Evolutionary conservation across 2,329 filamentous ascomycete genomes (phyloP).

Genomic region (Trichoderma lentiforme): DNA sequence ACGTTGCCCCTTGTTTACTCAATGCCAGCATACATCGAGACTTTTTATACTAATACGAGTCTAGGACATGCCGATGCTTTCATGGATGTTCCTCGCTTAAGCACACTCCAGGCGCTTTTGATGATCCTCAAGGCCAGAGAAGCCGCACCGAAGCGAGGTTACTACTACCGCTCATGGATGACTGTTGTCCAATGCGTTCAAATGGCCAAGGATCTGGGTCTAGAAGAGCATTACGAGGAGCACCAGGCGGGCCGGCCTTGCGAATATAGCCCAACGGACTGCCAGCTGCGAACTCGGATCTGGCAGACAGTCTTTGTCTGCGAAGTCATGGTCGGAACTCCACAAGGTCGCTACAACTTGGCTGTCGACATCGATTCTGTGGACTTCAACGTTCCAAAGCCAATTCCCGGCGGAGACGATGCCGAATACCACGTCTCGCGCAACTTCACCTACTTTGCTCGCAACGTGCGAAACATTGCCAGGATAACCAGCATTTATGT

Average conservation of each 20-base stretch:
- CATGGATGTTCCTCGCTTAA: slow-evolving; percentile 85
- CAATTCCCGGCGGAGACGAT: slow-evolving; percentile 65
- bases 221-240: slow-evolving; percentile 80
- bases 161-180: slow-evolving; percentile 98
- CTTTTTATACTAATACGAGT: background rate
- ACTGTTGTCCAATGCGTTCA: slow-evolving; percentile 85
- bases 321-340: slow-evolving; percentile 89
- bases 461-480: slow-evolving; percentile 73
- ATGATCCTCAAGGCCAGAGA: slow-evolving; percentile 89
- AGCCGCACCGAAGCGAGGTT: slow-evolving; percentile 86
- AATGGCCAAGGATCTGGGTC: slow-evolving; percentile 87
- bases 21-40: no score
- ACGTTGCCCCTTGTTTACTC: slow-evolving; percentile 27
- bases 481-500: slow-evolving; percentile 73
- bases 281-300: slow-evolving; percentile 76
- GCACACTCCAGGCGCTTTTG: slow-evolving; percentile 85
- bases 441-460: slow-evolving; percentile 78
- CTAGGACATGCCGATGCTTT: slow-evolving; percentile 87
- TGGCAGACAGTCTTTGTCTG: slow-evolving; percentile 87
- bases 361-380: slow-evolving; percentile 72
- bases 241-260: slow-evolving; percentile 73
- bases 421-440: slow-evolving; percentile 74
- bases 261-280: slow-evolving; percentile 67
- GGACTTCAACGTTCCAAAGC: slow-evolving; percentile 66
- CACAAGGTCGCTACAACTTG: slow-evolving; percentile 83